phyloP scores from a whole-genome alignment of 768 basidiomycete species.

The Lanmaoa rubissima region DNA sequence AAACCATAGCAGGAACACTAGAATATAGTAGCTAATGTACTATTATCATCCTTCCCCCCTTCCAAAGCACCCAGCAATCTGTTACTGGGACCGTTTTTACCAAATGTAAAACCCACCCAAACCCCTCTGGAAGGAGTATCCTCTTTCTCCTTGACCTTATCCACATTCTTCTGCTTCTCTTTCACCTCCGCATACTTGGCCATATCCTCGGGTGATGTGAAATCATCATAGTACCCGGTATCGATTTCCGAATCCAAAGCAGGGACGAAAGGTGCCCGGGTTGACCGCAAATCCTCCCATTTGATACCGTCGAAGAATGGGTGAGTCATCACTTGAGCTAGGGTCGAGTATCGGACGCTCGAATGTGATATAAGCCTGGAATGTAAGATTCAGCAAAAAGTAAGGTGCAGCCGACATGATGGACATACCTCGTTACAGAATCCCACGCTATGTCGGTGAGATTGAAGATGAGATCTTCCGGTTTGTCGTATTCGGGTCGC shows the following conservation, averaged over 20 bases:
- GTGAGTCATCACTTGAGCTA: conserved; percentile 70
- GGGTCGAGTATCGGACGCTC: conserved; percentile 71
- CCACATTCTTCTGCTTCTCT: conserved; percentile 95
- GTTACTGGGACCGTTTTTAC: conserved; percentile 75
- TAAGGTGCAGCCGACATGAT: neutral
- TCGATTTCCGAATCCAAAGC: conserved; percentile 93
- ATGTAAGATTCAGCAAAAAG: neutral
- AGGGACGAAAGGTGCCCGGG: conserved; percentile 88
- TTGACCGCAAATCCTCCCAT: conserved; percentile 78
- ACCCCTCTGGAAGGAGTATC: conserved; percentile 70
- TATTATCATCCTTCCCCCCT: conserved; percentile 42
- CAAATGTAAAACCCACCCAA: conserved; percentile 92
- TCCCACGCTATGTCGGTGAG: conserved; percentile 93
- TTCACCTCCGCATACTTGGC: conserved; percentile 98
- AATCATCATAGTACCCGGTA: conserved; percentile 94
- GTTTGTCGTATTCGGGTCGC: conserved; percentile 93
- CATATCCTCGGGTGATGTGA: conserved; percentile 89
- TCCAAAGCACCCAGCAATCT: conserved; percentile 27
- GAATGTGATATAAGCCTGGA: conserved; percentile 83
- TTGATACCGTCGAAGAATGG: conserved; percentile 77
- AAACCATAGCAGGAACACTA: conserved; percentile 18
- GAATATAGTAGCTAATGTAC: conserved; percentile 60
- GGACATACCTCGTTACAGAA: conserved; percentile 74
- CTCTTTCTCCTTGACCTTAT: conserved; percentile 86
- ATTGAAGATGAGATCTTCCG: conserved; percentile 97